Evolutionary conservation across 2,329 filamentous ascomycete species (phyloP), one percentile per base, ranked within the genome.

Genomic region (Uncinocarpus reesii): DNA sequence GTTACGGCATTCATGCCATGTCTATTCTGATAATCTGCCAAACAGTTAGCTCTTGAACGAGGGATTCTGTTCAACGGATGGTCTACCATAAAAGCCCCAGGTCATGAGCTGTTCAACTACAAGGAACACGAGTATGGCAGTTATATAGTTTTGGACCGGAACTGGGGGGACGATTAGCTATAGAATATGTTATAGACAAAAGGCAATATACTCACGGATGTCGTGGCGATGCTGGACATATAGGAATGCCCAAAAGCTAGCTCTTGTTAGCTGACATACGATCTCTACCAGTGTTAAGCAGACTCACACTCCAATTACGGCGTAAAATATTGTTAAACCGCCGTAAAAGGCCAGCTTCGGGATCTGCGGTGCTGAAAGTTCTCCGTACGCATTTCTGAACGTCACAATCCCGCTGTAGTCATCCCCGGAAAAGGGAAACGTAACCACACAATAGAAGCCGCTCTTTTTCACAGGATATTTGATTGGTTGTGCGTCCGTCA

Each of bases 141-240:
- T 98, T 58, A 98, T 96, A 66, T 98, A 98, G 65, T 98, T 98
- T 67, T 98, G 92, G 1, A 98, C 92, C 13, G 93, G 84, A 61
- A 98, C 81, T 86, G 52, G 5, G 47, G 36, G 16, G 7, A 21
- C 20, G 7, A 52, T 72, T 57, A 76, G 65, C 56, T 46, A 13
- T 18, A n/a, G 7, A 2, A 29, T 10, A 28, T 11, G n/a, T 15
- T 18, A 13, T 20, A 42, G 29, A 2, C 21, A 15, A 24, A 26
- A 3, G 11, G 16, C 13, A 35, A 7, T 29, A 48, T n/a, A 65
- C 80, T 69, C 69, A 85, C 82, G 71, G 53, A 98, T 96, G 65
- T 98, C 92, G 60, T 84, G 80, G 51, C 90, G 79, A 65, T 98
- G 87, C 66, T 95, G 88, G 60, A 89, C 89, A 69, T 98, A 96